A percentile compares a stretch with the other conserved stretches of the same genome.
Conservation (phyloP, 768 basidiomycete species). For the Tylopilus plumbeoviolaceoides region DNA sequence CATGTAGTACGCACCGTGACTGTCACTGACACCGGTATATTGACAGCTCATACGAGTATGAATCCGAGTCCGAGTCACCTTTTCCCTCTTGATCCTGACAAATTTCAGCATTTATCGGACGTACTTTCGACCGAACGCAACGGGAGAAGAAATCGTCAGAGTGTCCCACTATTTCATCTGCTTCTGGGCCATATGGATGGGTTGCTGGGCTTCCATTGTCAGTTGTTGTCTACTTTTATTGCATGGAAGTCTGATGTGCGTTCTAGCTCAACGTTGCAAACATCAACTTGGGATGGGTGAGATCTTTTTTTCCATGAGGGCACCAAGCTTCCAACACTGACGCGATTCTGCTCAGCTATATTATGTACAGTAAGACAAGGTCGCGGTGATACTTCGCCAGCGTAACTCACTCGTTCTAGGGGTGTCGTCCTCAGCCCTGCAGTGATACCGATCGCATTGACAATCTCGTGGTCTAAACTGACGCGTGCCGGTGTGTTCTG, state of each 20-base stretch:
- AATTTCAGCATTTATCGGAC: conserved; percentile 34
- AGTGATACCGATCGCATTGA: conserved; percentile 47
- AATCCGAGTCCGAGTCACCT: neutral
- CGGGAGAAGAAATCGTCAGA: conserved; percentile 38
- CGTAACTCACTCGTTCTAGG: conserved; percentile 23
- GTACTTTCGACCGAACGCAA: conserved; percentile 36
- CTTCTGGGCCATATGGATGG: conserved; percentile 44
- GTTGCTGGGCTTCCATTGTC: conserved; percentile 39
- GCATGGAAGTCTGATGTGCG: neutral
- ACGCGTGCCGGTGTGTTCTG: conserved; percentile 36
- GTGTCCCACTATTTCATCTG: conserved; percentile 39
- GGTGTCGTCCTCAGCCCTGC: conserved; percentile 48
- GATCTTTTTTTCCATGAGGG: conserved; percentile 4
- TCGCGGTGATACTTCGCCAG: neutral
- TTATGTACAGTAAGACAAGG: conserved; percentile 33
- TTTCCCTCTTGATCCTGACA: neutral
- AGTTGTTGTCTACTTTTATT: neutral
- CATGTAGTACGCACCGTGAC: neutral
- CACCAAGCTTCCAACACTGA: conserved; percentile 2
- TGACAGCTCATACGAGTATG: conserved; percentile 44
- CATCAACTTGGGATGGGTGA: conserved; percentile 46
- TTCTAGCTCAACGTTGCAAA: conserved; percentile 40
- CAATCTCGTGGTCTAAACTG: conserved; percentile 45
- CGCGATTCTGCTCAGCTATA: conserved; percentile 25
- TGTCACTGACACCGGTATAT: neutral